Evolutionary conservation across 441 rosid species (phyloP), one percentile per base, ranked within the genome.

Genomic region (Melianthus villosus): DNA sequence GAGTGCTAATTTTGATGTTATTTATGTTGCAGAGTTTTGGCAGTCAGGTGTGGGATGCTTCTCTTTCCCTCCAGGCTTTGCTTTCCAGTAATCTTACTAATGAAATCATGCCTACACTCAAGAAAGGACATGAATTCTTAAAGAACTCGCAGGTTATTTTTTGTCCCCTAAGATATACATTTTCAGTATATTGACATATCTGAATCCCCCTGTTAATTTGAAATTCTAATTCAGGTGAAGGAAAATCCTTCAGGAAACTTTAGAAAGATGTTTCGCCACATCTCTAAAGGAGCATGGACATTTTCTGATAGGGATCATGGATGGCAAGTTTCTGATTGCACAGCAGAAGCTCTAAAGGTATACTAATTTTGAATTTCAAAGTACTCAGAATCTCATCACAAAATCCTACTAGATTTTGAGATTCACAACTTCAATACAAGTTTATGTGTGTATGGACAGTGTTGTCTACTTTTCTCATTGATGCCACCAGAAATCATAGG

Each of bases 281-380:
- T 84, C 60, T 89, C 98, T 35, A 89, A 84, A 67, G 98, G 96
- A 39, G 98, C 89, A 43, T 84, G 98, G 96, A 82, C 96, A 38
- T 89, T 84, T 61, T 84, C 98, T 41, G 81, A 92, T 40, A 82
- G 67, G 20, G 98, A 84, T 71, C 96, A 89, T 2, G 94, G 96
- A 62, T 89, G 94, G 94, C 93, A 86, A 35, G 77, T 84, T 51
- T 81, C 94, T n/a, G 98, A 89, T 50, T 84, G 96, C 74, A 79
- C 96, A 2, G 78, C 93, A 42, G 96, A 89, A 62, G 96, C 93
- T 60, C 53, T 89, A 35, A 81, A 89, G 59, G 98, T 84, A 77
- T 38, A 11, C 9, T 18, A 4, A 31, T 43, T 8, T 19, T 19
- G 28, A 34, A 7, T 23, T 18, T 7, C 9, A 13, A 16, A 9